Percentiles rank a stretch among this genome's conserved stretches.
Conservation (phyloP, 2,329 filamentous ascomycete species). For the Microcyclospora tardicrescens region DNA sequence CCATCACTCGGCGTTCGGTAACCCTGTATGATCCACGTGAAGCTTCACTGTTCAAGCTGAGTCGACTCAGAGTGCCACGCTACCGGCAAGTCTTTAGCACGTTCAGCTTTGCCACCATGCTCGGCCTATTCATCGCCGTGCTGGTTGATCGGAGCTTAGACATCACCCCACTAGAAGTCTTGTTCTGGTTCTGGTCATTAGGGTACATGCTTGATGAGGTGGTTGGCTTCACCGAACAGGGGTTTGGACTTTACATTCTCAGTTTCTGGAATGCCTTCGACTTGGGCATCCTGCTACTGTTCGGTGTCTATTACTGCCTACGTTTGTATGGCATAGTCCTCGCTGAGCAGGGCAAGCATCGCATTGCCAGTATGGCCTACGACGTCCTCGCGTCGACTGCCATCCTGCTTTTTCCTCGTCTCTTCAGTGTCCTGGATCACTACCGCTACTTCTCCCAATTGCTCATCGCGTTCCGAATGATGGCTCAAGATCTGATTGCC, state of each 20-base stretch:
- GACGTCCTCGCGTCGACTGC: conserved; percentile 89
- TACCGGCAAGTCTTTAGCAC: conserved; percentile 88
- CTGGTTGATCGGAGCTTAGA: conserved; percentile 59
- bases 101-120: conserved; percentile 69
- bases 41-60: conserved; percentile 83
- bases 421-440: conserved; percentile 88
- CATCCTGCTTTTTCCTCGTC: conserved; percentile 74
- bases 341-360: conserved; percentile 53
- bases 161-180: conserved; percentile 71
- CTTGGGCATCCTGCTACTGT: conserved; percentile 70
- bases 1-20: conserved; percentile 54
- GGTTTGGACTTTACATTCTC: conserved; percentile 92
- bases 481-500: conserved; percentile 80
- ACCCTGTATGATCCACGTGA: conserved; percentile 82
- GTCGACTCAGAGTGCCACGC: conserved; percentile 74
- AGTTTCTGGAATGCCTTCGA: conserved; percentile 97
- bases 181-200: conserved; percentile 97
- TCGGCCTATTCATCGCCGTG: conserved; percentile 75
- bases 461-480: conserved; percentile 83
- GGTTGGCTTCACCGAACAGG: conserved; percentile 91
- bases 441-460: conserved; percentile 94
- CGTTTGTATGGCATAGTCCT: conserved; percentile 78
- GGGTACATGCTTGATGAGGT: conserved; percentile 95
- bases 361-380: conserved; percentile 74
- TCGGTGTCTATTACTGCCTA: conserved; percentile 82